A percentile compares a stretch with the other conserved stretches of the same genome.
These are phyloP conservation scores for Glycine soja DNA, from an alignment of 306 rosid species.

Conservation along the genomic window DNA sequence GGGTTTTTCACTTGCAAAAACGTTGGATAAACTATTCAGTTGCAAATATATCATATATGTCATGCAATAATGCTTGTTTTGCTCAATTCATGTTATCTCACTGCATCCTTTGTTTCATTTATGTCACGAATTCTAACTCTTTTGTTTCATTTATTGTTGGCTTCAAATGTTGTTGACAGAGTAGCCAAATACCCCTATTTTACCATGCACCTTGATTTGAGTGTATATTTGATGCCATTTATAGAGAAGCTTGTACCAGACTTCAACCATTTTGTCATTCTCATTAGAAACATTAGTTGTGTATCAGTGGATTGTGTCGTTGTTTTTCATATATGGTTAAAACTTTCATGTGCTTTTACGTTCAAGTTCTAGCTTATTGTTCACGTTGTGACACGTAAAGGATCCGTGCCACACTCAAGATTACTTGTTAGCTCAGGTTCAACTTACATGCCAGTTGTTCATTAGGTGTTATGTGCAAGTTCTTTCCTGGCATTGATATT, in stretches of 20 bases:
- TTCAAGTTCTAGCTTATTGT: too few relatives aligned
- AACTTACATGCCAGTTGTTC: too few relatives aligned
- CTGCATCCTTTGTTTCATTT: slow-evolving; percentile 31
- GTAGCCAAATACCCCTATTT: not conserved
- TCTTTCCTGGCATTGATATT: slow-evolving; percentile 34
- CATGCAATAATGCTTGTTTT: slow-evolving; percentile 10
- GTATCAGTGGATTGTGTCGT: too few relatives aligned
- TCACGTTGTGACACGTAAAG: too few relatives aligned
- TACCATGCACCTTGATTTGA: not conserved
- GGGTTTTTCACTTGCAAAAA: slow-evolving; percentile 18
- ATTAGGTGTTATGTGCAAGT: not conserved
- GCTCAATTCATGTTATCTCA: slow-evolving; percentile 28
- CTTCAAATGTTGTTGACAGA: not conserved
- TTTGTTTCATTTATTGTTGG: not conserved
- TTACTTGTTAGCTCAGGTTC: too few relatives aligned
- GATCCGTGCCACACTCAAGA: too few relatives aligned
- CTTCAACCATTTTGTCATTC: too few relatives aligned
- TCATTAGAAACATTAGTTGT: too few relatives aligned
- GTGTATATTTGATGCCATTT: too few relatives aligned
- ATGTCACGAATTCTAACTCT: not conserved
- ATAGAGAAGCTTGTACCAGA: too few relatives aligned
- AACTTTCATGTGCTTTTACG: too few relatives aligned
- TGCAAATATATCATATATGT: not conserved
- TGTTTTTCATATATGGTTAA: too few relatives aligned
- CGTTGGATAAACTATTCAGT: slow-evolving; percentile 12